Conservation (phyloP, 805 yeast species). For the Zygotorulaspora danielsina region DNA sequence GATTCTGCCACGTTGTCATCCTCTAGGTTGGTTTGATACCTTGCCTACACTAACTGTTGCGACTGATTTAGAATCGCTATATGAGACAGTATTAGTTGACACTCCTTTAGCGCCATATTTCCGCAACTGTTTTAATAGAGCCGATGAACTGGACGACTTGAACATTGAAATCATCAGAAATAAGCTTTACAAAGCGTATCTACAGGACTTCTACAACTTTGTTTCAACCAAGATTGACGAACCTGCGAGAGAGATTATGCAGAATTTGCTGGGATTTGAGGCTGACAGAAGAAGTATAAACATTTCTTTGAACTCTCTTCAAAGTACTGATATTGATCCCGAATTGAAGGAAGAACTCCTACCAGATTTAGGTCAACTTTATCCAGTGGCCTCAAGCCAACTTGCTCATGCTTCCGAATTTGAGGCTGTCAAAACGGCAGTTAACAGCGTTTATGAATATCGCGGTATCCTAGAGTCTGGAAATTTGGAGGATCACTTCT, state of each 20-base stretch:
- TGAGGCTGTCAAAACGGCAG: slow-evolving; percentile 69
- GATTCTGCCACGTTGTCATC: slow-evolving; percentile 86
- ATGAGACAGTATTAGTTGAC: slow-evolving; percentile 87
- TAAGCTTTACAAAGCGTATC: slow-evolving; percentile 84
- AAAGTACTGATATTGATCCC: slow-evolving; percentile 46
- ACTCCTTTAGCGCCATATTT: slow-evolving; percentile 98
- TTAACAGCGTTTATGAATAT: slow-evolving; percentile 63
- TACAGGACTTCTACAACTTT: slow-evolving; percentile 79
- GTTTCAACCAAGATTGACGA: slow-evolving; percentile 54
- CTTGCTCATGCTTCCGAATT: slow-evolving; percentile 74
- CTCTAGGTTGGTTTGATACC: slow-evolving; percentile 97
- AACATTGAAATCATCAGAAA: slow-evolving; percentile 94
- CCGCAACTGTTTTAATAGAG: slow-evolving; percentile 79
- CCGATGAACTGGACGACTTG: slow-evolving; percentile 86
- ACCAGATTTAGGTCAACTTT: slow-evolving; percentile 79
- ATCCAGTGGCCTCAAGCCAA: slow-evolving; percentile 60
- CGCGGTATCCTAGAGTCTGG: slow-evolving; percentile 51
- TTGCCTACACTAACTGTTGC: slow-evolving; percentile 93
- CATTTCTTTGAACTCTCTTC: slow-evolving; percentile 81
- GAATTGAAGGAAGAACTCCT: slow-evolving; percentile 72
- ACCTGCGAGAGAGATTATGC: slow-evolving; percentile 83
- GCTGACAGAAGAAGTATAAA: slow-evolving; percentile 94
- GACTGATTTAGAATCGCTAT: slow-evolving; percentile 89
- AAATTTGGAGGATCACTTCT: slow-evolving; percentile 89
- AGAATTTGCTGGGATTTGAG: slow-evolving; percentile 73